A percentile compares a stretch with the other conserved stretches of the same genome.
These are phyloP conservation scores for Clarireedia hainanense DNA, from an alignment of 2,329 filamentous ascomycete species.

Conservation along the genomic window DNA sequence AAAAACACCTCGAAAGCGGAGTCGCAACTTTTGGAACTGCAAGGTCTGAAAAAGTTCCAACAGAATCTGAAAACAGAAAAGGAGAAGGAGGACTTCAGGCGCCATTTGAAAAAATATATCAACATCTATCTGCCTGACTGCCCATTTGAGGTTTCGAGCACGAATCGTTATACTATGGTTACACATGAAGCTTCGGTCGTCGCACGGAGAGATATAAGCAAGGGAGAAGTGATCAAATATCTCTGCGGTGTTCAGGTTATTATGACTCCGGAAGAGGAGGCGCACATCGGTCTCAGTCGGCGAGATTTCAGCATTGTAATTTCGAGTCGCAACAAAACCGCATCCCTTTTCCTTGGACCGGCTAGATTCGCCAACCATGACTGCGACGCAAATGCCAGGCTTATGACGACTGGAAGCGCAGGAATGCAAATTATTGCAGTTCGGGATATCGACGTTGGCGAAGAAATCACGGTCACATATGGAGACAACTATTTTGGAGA, in stretches of 20 bases:
- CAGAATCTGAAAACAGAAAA: conserved; percentile 61
- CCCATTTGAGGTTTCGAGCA: conserved; percentile 87
- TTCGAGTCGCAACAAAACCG: conserved; percentile 82
- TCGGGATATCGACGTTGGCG: conserved; percentile 72
- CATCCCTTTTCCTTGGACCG: conserved; percentile 88
- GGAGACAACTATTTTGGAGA: conserved; percentile 94
- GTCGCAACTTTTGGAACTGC: conserved; percentile 60
- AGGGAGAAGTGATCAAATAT: conserved; percentile 83
- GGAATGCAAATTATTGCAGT: conserved; percentile 87
- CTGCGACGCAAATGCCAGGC: conserved; percentile 81
- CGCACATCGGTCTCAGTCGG: conserved; percentile 68
- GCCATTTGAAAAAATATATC: conserved; percentile 83
- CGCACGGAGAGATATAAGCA: conserved; percentile 69
- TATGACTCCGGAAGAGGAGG: conserved; percentile 87
- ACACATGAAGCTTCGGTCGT: conserved; percentile 83
- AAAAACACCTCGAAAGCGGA: conserved; percentile 68
- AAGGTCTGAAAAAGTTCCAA: conserved; percentile 66
- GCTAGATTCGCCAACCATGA: conserved; percentile 97
- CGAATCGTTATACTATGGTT: conserved; percentile 89
- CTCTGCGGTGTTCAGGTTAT: conserved; percentile 84
- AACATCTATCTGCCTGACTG: conserved; percentile 90
- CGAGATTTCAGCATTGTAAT: conserved; percentile 97
- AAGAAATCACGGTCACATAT: conserved; percentile 96
- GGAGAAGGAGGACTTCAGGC: conserved; percentile 79
- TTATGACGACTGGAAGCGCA: conserved; percentile 75